These are phyloP conservation scores for Acrodontium crateriforme DNA, from an alignment of 2,329 filamentous ascomycete species.

Conservation along the genomic window DNA sequence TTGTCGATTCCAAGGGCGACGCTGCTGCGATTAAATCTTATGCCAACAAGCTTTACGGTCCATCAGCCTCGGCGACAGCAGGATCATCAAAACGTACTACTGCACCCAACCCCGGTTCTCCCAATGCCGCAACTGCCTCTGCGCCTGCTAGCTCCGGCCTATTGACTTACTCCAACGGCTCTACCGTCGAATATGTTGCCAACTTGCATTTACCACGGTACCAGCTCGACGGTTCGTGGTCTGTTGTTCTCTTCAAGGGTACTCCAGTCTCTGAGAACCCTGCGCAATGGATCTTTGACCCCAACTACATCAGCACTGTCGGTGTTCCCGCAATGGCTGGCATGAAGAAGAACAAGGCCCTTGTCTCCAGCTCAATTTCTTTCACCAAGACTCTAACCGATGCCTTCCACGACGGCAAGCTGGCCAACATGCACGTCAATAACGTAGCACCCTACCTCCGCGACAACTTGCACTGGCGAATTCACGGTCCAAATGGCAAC, in stretches of 20 bases:
- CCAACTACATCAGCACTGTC: constrained; percentile 47
- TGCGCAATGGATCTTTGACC: constrained; percentile 36
- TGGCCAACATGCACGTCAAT: constrained; percentile 18
- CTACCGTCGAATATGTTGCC: constrained; percentile 52
- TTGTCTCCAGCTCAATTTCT: constrained; percentile 31
- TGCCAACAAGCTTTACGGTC: constrained; percentile 45
- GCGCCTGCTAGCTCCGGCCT: too few species aligned
- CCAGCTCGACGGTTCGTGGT: constrained; percentile 46
- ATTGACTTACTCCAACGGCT: constrained; percentile 22
- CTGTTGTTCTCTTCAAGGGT: constrained; percentile 55
- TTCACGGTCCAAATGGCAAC: constrained; percentile 17
- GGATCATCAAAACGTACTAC: constrained; percentile 15
- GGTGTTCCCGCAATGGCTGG: constrained; percentile 27
- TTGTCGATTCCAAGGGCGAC: constrained; percentile 28
- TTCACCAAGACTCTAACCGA: constrained; percentile 29
- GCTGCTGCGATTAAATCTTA: constrained; percentile 29
- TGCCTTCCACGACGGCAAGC: constrained; percentile 16
- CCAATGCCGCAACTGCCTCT: too few species aligned
- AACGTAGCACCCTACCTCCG: constrained; percentile 18
- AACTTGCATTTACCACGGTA: constrained; percentile 50
- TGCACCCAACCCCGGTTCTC: constrained; percentile 2
- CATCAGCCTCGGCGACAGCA: constrained; percentile 19
- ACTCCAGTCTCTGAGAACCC: constrained; percentile 27
- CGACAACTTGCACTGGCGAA: constrained; percentile 22
- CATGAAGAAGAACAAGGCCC: constrained; percentile 14